phyloP scores from a whole-genome alignment of 139 green algal species.

The Chlorella sp. region DNA sequence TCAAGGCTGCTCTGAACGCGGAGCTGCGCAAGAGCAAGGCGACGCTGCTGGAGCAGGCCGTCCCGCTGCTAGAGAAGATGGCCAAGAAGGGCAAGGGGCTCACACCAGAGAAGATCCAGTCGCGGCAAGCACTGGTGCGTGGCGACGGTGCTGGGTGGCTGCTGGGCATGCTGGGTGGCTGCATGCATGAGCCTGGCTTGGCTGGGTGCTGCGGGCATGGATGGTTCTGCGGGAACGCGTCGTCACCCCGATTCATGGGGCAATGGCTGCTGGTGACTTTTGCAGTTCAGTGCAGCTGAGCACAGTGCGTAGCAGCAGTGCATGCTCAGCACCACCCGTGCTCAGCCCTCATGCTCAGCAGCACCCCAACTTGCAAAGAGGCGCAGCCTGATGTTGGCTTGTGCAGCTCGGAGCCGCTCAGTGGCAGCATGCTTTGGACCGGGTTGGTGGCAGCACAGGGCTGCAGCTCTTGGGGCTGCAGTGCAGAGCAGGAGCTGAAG shows the following conservation, averaged over 20 bases:
- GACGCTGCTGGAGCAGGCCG: slow-evolving; percentile 36
- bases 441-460: no score
- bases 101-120: slow-evolving; percentile 21
- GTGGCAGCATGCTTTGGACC: no score
- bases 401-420: no score
- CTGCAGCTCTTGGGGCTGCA: background rate
- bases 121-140: slow-evolving; percentile 19
- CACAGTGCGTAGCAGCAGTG: no score
- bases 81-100: slow-evolving; percentile 34
- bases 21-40: slow-evolving; percentile 69
- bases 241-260: background rate
- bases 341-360: no score
- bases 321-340: no score
- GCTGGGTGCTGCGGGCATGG: background rate
- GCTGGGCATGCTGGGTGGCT: background rate
- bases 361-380: no score
- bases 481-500: background rate
- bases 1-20: slow-evolving; percentile 80
- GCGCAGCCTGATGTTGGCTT: no score
- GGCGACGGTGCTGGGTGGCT: background rate
- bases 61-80: slow-evolving; percentile 41
- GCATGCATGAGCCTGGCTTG: background rate
- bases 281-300: background rate
- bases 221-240: background rate
- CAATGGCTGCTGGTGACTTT: background rate